phyloP scores from a whole-genome alignment of 1,284 basidiomycete genomes.

The Papiliotrema nemorosa region DNA sequence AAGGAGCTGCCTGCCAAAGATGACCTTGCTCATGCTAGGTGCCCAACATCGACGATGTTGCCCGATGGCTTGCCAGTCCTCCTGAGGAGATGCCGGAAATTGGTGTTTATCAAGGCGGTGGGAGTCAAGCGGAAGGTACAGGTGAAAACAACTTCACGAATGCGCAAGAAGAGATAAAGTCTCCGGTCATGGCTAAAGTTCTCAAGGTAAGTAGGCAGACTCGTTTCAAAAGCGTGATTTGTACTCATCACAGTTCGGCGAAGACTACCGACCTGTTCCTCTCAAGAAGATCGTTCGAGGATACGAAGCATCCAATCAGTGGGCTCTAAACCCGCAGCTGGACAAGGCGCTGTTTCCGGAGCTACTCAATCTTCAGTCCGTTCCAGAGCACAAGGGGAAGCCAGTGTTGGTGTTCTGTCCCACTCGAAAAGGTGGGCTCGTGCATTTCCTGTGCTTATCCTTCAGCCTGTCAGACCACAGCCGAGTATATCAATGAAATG shows the following conservation, averaged over 20 bases:
- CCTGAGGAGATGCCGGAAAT: slow-evolving; percentile 5
- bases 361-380: slow-evolving; percentile 54
- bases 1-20: background rate
- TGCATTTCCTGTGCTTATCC: background rate
- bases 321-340: slow-evolving; percentile 67
- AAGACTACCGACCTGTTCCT: slow-evolving; percentile 82
- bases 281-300: slow-evolving; percentile 69
- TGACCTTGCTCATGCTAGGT: slow-evolving; percentile 20
- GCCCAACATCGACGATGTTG: slow-evolving; percentile 88
- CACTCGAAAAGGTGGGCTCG: slow-evolving; percentile 68
- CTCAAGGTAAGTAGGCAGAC: slow-evolving; percentile 59
- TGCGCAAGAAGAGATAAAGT: slow-evolving; percentile 9
- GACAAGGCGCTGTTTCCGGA: slow-evolving; percentile 70
- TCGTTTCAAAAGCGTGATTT: slow-evolving; percentile 2
- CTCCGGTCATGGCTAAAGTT: slow-evolving; percentile 58
- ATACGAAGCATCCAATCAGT: slow-evolving; percentile 66
- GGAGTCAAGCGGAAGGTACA: background rate
- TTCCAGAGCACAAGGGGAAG: slow-evolving; percentile 62
- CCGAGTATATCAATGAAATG: slow-evolving; percentile 68
- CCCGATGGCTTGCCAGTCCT: slow-evolving; percentile 72
- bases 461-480: slow-evolving; percentile 53
- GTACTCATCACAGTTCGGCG: slow-evolving; percentile 66
- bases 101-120: slow-evolving; percentile 21
- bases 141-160: slow-evolving; percentile 21
- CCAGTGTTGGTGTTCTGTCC: slow-evolving; percentile 81